Conservation (phyloP, 768 basidiomycete genomes). For the Tubosaeta brunneosetosa region DNA sequence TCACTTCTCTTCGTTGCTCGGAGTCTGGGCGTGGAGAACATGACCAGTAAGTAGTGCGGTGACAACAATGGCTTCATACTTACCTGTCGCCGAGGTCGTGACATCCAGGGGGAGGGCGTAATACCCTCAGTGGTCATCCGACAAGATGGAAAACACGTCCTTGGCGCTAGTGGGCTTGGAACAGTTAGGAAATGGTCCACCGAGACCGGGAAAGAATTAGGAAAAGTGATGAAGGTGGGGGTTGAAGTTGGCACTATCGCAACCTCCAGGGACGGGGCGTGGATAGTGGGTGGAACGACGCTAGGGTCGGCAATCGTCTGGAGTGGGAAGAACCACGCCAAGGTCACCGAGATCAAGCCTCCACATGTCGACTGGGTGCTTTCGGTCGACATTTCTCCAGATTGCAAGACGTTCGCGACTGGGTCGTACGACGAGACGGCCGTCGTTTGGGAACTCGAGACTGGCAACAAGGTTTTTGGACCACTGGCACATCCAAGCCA, state of each 20-base stretch:
- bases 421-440: constrained; percentile 6
- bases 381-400: constrained; percentile 5
- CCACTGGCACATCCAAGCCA: neutral
- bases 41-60: neutral
- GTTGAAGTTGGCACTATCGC: constrained; percentile 1
- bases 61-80: neutral
- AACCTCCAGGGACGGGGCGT: constrained; percentile 1
- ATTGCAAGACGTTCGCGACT: constrained; percentile 4
- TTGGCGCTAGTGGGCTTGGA: constrained; percentile 5
- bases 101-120: constrained; percentile 4
- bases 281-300: constrained; percentile 6
- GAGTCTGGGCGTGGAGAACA: neutral
- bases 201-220: constrained; percentile 1
- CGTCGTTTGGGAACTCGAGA: constrained; percentile 1
- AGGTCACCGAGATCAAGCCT: neutral
- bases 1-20: neutral
- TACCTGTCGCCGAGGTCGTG: neutral
- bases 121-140: constrained; percentile 2
- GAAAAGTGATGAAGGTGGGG: neutral
- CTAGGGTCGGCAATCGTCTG: constrained; percentile 3
- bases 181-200: neutral
- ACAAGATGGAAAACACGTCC: constrained; percentile 1
- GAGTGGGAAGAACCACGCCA: neutral
- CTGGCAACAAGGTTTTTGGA: neutral
- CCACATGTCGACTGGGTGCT: constrained; percentile 5